phyloP scores from a whole-genome alignment of 257 asterid species.

The Fraxinus anomala region DNA sequence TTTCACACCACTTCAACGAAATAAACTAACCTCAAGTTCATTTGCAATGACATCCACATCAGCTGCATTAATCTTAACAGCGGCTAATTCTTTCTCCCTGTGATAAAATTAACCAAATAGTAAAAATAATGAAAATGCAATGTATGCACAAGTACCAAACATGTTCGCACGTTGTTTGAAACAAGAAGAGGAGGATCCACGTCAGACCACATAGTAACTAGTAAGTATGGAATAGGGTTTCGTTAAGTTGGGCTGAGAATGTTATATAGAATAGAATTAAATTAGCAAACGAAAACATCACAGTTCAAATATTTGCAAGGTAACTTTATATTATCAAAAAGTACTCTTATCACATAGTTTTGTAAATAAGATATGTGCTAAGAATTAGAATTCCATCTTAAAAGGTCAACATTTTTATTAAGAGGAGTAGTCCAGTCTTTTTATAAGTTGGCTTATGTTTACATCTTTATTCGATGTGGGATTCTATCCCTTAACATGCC shows the following conservation, averaged over 20 bases:
- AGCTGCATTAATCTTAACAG: slow-evolving; percentile 84
- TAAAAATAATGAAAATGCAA: neutral
- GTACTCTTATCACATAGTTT: neutral
- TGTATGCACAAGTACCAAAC: neutral
- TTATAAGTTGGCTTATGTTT: too few relatives aligned
- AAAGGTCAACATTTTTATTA: too few relatives aligned
- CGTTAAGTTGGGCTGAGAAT: neutral
- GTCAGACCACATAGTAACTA: neutral
- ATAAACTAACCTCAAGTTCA: slow-evolving; percentile 70
- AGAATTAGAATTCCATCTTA: too few relatives aligned
- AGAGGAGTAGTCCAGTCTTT: too few relatives aligned
- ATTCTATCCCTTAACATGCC: too few relatives aligned
- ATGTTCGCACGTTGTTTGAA: neutral
- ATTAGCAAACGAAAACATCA: neutral
- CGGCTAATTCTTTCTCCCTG: slow-evolving; percentile 96
- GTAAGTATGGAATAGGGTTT: neutral
- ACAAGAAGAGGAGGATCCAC: neutral
- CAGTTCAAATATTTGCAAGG: neutral
- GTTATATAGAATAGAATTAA: neutral
- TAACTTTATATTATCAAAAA: neutral
- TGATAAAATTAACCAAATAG: slow-evolving; percentile 21
- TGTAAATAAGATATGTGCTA: neutral
- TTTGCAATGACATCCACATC: slow-evolving; percentile 83
- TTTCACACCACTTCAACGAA: neutral
- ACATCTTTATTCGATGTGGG: too few relatives aligned